Evolutionary conservation across 108 stramenopile genomes (phyloP).

Genomic region (Pseudonitzschia multiseries): DNA sequence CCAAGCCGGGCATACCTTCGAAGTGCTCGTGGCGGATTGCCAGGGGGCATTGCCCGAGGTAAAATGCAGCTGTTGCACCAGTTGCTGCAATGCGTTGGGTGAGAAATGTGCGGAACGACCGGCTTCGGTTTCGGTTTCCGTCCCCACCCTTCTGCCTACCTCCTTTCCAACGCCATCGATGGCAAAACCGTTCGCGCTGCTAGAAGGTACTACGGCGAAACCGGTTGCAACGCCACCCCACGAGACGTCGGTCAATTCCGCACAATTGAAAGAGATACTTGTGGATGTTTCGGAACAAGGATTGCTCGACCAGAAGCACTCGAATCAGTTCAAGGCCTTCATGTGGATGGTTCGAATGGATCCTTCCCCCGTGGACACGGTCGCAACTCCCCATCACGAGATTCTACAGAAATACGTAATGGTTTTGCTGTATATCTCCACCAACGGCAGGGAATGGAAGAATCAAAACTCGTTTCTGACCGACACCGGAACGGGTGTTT

Average conservation of each 20-base stretch:
- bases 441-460: constrained; percentile 1
- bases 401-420: constrained; percentile 8
- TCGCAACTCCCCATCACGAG: background rate
- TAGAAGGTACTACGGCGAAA: background rate
- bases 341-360: constrained; percentile 2
- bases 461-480: background rate
- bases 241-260: background rate
- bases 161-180: background rate
- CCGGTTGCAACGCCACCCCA: background rate
- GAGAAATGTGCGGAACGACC: background rate
- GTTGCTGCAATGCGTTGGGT: constrained; percentile 4
- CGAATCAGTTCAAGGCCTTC: background rate
- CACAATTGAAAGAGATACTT: background rate
- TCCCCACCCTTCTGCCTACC: background rate
- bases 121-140: background rate
- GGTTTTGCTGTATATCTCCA: constrained; percentile 5
- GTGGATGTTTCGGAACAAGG: background rate
- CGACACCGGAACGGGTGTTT: background rate
- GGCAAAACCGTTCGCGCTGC: background rate
- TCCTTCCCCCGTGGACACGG: background rate
- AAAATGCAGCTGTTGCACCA: constrained; percentile 11
- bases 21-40: background rate
- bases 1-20: background rate
- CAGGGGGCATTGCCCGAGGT: background rate
- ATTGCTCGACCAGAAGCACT: background rate